phyloP scores from a whole-genome alignment of 2,329 filamentous ascomycete genomes.

The Diaporthe velutina region DNA sequence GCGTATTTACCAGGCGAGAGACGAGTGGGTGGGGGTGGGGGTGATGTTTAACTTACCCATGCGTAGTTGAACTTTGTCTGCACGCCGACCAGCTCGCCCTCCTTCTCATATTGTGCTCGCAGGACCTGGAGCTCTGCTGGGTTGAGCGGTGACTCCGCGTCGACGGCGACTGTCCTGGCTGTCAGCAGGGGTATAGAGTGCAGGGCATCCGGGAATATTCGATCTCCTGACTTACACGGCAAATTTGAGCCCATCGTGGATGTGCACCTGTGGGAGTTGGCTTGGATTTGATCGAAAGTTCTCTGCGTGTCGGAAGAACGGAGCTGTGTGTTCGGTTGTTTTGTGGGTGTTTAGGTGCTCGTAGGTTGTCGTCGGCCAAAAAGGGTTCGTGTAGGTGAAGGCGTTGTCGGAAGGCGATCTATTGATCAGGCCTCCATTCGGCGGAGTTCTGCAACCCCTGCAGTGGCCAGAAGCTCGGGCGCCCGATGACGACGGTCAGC shows the following conservation, averaged over 20 bases:
- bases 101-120: constrained; percentile 94
- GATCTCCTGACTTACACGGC: constrained; percentile 54
- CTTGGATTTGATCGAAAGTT: not conserved
- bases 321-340: not conserved
- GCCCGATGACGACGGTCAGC: constrained; percentile 27
- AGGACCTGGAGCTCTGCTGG: constrained; percentile 93
- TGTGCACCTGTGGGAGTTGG: not conserved
- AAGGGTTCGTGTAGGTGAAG: not conserved
- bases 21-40: not conserved
- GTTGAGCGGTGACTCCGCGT: constrained; percentile 97
- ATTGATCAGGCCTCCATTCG: constrained; percentile 29
- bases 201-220: constrained; percentile 26
- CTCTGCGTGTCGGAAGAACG: not conserved
- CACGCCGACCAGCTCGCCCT: constrained; percentile 95
- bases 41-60: constrained; percentile 74
- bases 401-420: not conserved
- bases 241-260: constrained; percentile 61
- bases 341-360: not conserved
- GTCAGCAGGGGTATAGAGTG: constrained; percentile 28
- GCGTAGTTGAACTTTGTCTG: constrained; percentile 99
- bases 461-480: constrained; percentile 35
- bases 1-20: not conserved
- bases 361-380: constrained; percentile 21
- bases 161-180: constrained; percentile 83
- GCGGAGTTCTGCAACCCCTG: constrained; percentile 22